Conservation (phyloP, 805 yeast genomes). For the Diddensiella transvaalensis region DNA sequence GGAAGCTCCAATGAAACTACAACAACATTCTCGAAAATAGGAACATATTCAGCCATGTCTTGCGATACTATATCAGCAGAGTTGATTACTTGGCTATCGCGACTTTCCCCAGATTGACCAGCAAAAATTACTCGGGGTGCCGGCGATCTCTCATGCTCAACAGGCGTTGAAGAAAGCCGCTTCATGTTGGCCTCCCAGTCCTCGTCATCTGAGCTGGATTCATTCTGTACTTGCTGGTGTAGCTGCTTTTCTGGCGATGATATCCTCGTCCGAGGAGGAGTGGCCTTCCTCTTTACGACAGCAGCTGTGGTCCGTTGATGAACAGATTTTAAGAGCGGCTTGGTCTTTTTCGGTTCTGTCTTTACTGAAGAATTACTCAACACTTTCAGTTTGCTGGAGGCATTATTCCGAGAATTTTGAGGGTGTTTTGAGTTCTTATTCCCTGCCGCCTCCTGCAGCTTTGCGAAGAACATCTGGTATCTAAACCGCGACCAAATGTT, state of each 20-base stretch:
- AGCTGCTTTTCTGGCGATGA: no score
- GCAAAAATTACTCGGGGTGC: background rate
- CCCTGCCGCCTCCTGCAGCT: conserved; percentile 12
- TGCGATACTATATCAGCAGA: background rate
- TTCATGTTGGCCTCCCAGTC: conserved; percentile 16
- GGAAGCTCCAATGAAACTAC: conserved; percentile 19
- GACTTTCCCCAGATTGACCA: background rate
- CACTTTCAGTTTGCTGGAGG: background rate
- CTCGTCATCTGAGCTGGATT: conserved; percentile 7
- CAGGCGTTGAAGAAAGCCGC: conserved; percentile 8
- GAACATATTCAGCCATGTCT: conserved; percentile 3
- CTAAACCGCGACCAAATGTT: no score
- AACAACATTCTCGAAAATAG: conserved; percentile 6
- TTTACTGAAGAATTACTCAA: background rate
- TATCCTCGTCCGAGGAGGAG: conserved; percentile 4
- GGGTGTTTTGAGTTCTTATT: conserved; percentile 11
- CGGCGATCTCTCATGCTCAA: background rate
- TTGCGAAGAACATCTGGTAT: conserved; percentile 16
- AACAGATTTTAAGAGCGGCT: conserved; percentile 2
- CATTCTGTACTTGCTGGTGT: no score
- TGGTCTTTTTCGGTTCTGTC: background rate
- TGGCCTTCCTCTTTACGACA: background rate
- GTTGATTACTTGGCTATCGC: background rate
- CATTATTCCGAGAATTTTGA: conserved; percentile 1
- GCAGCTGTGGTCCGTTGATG: background rate